Evolutionary conservation across 352 stramenopile genomes (phyloP), one percentile per base, ranked within the genome.

Genomic region (Phytophthora pini): DNA sequence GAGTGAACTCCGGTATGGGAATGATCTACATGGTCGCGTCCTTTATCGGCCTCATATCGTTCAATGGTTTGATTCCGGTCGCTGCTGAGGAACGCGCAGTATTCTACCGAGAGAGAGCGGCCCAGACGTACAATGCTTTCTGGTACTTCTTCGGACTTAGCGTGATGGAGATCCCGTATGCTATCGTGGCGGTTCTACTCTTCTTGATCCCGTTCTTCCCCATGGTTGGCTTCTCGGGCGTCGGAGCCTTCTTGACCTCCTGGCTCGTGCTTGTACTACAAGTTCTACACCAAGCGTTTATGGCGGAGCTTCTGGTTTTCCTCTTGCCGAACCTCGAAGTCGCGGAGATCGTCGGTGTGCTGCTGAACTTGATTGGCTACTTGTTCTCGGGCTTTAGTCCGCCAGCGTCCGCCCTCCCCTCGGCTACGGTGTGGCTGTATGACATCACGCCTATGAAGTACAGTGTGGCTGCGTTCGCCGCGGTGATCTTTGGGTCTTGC

Each of bases 1-100:
- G 59, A 1, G 26, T 70, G 22, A 77, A 77, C 36, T 58, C 43
- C 2, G 75, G 72, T n/a, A 51, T 95, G 39, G 79, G 82, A 8
- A 78, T 64, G 53, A 8, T 49, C 11, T 49, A 49, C 22, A 49
- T 49, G 43, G 22, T 45, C 22, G n/a, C 36, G 7, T 27, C 6
- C 24, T 58, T 47, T 38, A 49, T 58, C 24, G 51, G 51, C 3
- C 24, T 58, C 15, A 29, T 60, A 12, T 26, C 58, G 5, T 60
- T 66, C 32, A 60, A 48, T 17, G 41, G 49, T 11, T n/a, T 61
- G n/a, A 45, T 66, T 15, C 58, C 58, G 0, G n/a, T 66, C n/a
- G 31, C 11, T 0, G 17, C 32, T 9, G 38, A 61, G 10, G 50
- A 60, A 6, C 39, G 41, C 1, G n/a, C 31, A 0, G 58, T 55